phyloP scores from a whole-genome alignment of 1,139 yeast species.

The Nakaseomyces glabratus region DNA sequence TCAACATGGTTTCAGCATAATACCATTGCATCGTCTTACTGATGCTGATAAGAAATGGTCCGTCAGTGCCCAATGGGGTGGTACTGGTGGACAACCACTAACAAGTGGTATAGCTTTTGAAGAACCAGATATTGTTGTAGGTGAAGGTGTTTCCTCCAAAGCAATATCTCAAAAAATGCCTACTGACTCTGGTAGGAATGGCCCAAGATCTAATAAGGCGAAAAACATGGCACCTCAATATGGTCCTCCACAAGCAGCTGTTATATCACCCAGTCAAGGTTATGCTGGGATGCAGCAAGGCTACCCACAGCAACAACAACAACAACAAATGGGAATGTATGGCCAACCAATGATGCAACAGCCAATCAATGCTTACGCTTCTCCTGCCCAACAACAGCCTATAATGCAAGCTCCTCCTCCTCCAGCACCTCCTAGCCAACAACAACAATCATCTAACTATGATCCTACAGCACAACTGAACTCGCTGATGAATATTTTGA shows the following conservation, averaged over 20 bases:
- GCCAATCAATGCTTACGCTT: constrained; percentile 10
- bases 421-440: constrained; percentile 21
- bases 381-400: constrained; percentile 19
- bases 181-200: constrained; percentile 75
- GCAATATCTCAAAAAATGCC: constrained; percentile 87
- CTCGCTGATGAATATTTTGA: constrained; percentile 35
- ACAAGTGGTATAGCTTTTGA: constrained; percentile 77
- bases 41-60: constrained; percentile 93
- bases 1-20: constrained; percentile 78
- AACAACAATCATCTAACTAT: constrained; percentile 17
- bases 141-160: constrained; percentile 88
- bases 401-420: constrained; percentile 8
- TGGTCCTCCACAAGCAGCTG: constrained; percentile 13
- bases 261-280: constrained; percentile 19
- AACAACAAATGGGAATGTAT: constrained; percentile 12
- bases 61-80: constrained; percentile 91
- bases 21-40: constrained; percentile 78
- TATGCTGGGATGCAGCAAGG: constrained; percentile 17
- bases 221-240: constrained; percentile 31
- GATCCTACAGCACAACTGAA: constrained; percentile 35
- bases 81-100: constrained; percentile 86
- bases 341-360: constrained; percentile 13
- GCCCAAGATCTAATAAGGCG: constrained; percentile 70
- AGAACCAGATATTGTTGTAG: constrained; percentile 96
- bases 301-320: constrained; percentile 19